Base-by-base conservation (phyloP, 2,329 filamentous ascomycete species). In the Cercospora zeina region DNA sequence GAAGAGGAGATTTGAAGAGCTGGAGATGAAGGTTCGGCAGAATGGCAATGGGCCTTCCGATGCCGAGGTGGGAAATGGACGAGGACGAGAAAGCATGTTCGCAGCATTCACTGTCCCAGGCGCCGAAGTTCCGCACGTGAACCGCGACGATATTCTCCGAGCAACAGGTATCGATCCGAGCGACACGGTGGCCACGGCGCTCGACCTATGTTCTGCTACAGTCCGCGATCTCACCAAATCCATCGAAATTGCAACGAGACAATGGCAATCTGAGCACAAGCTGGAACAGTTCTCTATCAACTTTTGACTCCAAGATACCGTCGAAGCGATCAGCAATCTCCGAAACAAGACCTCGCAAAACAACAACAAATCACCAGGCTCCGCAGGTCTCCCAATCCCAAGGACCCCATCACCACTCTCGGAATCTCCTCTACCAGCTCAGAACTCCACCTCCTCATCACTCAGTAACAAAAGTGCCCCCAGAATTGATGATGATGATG, bases 201-300 rank as follows among this genome's bases (percentile, higher is more conserved):
- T 63, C 10, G 21, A 50, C 3, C 16, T 8, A 2, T 63, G 61
- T 51, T 42, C 61, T 4, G 47, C 13, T 19, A 53, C 56, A 33
- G 61, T 63, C 7, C 33, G 33, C 21, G 47, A 53, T 24, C 45
- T 63, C 14, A 47, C 61, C 2, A 30, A 24, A 2, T 56, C 42
- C 6, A 63, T 63, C 27, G 51, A 63, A 11, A 34, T 16, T 2
- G 57, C 61, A 13, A 59, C 57, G 8, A 45, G 57, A 39, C 53
- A 31, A n/a, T 63, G 61, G 61, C 24, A 60, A 3, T 19, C 34
- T 1, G n/a, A 49, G 10, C 51, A 42, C 11, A 16, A 53, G n/a
- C 24, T 63, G 8, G 51, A 63, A 4, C 34, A 60, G 16, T 27
- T 21, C 2, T 11, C 10, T 2, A 63, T 63, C 31, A 16, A 14